Percentiles rank a stretch among this genome's conserved stretches.
Conservation (phyloP, 225 moss, liverwort and hornwort species). For the Anthoceros angustus region DNA sequence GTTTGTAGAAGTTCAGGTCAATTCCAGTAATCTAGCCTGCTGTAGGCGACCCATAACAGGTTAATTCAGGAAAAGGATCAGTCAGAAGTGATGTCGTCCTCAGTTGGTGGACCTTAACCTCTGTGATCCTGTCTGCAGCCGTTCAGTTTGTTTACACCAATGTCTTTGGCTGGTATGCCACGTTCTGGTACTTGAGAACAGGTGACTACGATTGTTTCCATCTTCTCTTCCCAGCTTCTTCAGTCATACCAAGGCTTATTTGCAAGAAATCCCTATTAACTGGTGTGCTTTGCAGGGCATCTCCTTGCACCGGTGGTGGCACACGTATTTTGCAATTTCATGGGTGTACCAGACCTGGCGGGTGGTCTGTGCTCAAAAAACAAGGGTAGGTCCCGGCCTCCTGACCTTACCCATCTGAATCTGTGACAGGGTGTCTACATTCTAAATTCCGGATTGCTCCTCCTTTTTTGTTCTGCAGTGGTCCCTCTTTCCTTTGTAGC, state of each 20-base stretch:
- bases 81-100: no score
- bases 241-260: no score
- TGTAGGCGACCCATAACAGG: not conserved
- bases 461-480: conserved; percentile 31
- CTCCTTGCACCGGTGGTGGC: conserved; percentile 71
- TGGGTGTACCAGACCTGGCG: conserved; percentile 68
- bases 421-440: not conserved
- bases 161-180: conserved; percentile 94
- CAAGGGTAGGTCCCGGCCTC: conserved; percentile 22
- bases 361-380: conserved; percentile 35
- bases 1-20: not conserved
- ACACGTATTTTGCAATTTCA: conserved; percentile 83
- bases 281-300: conserved; percentile 36
- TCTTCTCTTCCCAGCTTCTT: not conserved
- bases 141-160: conserved; percentile 78
- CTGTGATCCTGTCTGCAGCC: conserved; percentile 21
- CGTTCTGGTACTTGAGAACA: conserved; percentile 86
- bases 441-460: not conserved
- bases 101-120: no score
- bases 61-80: not conserved
- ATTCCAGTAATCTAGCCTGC: not conserved
- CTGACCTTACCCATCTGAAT: not conserved
- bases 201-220: conserved; percentile 20
- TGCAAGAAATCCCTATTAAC: not conserved
- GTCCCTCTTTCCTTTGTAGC: conserved; percentile 39